Percentiles rank a stretch among this genome's conserved stretches.
Evolutionary conservation across 2,329 filamentous ascomycete genomes (phyloP).

Genomic region (Phyllachora maydis): DNA sequence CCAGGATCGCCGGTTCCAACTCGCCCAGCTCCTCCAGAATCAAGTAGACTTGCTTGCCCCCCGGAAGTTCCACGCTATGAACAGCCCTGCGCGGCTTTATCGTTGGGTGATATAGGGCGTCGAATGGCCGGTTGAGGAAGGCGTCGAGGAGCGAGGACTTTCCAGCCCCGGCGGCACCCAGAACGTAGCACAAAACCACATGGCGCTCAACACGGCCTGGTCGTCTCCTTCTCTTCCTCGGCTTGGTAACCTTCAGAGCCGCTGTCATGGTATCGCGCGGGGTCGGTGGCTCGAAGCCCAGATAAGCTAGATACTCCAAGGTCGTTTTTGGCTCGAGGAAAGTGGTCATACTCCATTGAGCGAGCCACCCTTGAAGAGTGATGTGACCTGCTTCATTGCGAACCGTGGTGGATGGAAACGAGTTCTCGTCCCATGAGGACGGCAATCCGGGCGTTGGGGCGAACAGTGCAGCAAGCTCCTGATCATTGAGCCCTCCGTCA

Average conservation of each 20-base stretch:
- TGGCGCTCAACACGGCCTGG: conserved; percentile 81
- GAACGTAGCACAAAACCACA: conserved; percentile 81
- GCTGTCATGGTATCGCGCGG: conserved; percentile 58
- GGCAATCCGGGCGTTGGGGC: conserved; percentile 84
- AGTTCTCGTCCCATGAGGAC: conserved; percentile 67
- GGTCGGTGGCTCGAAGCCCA: conserved; percentile 74
- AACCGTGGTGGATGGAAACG: conserved; percentile 84
- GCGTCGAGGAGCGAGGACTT: conserved; percentile 84
- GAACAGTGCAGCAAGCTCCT: conserved; percentile 72
- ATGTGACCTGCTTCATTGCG: conserved; percentile 90
- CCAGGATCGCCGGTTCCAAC: conserved; percentile 82
- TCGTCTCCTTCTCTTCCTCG: conserved; percentile 64
- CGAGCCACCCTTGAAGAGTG: conserved; percentile 91
- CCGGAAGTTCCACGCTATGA: conserved; percentile 88
- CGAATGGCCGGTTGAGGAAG: conserved; percentile 78
- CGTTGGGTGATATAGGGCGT: conserved; percentile 68
- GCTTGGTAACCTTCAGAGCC: conserved; percentile 81
- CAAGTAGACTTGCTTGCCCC: conserved; percentile 90
- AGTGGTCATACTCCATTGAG: conserved; percentile 99
- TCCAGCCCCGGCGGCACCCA: conserved; percentile 69
- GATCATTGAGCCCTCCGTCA: conserved; percentile 76
- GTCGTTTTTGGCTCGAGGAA: conserved; percentile 92
- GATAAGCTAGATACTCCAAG: conserved; percentile 84
- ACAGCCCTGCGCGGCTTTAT: conserved; percentile 89
- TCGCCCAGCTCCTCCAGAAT: conserved; percentile 92